Conservation (phyloP, 2,329 filamentous ascomycete species). For the Neofusicoccum kwambonambiense region DNA sequence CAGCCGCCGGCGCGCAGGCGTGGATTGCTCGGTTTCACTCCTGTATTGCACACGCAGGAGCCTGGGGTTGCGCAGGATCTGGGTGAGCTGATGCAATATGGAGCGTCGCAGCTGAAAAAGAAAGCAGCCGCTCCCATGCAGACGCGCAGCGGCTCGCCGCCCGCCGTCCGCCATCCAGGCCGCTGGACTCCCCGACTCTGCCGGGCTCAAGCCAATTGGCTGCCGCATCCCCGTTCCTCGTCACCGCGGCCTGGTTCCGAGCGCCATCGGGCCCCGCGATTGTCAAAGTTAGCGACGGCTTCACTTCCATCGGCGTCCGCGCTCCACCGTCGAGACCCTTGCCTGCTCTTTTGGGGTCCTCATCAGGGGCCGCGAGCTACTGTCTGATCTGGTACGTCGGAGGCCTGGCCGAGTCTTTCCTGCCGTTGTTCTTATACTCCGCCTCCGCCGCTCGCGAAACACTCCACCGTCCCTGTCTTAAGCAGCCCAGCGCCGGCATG, state of each 20-base stretch:
- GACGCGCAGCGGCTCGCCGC: not conserved
- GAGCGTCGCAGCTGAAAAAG: not conserved
- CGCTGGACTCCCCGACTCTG: not conserved
- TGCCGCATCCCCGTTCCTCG: not conserved
- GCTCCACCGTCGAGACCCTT: conserved; percentile 1
- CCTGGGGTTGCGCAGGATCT: conserved; percentile 4
- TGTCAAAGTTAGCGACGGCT: not conserved
- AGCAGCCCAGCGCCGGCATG: not conserved
- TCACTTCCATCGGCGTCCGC: conserved; percentile 3
- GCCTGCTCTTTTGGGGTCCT: not conserved
- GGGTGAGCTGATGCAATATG: not conserved
- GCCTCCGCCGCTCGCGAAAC: not conserved
- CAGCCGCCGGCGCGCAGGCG: not conserved
- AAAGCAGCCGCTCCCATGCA: not conserved
- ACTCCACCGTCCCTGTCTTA: not conserved
- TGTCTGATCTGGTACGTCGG: not conserved
- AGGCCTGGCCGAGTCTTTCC: not conserved
- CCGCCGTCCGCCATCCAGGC: not conserved
- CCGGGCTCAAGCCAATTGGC: not conserved
- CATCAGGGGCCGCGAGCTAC: not conserved
- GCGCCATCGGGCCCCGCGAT: conserved; percentile 3
- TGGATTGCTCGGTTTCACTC: conserved; percentile 8
- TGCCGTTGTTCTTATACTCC: not conserved
- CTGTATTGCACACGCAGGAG: not conserved
- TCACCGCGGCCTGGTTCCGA: not conserved